These are phyloP conservation scores for Rubroboletus pulcherrimus DNA, from an alignment of 768 basidiomycete genomes.

Conservation along the genomic window DNA sequence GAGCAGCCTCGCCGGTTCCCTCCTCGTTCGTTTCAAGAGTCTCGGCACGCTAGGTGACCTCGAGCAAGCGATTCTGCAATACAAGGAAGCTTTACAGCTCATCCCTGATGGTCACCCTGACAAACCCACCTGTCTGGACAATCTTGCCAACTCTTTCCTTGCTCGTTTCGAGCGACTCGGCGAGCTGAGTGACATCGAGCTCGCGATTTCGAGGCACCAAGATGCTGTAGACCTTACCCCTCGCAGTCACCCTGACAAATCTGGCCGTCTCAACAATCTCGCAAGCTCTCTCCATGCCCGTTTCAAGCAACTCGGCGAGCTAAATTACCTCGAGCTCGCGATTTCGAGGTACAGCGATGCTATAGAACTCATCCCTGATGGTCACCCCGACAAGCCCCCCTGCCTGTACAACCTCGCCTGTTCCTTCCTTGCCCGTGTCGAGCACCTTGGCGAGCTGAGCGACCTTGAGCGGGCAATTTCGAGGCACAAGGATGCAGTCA, in stretches of 20 bases:
- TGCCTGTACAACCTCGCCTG: neutral
- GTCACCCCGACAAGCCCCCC: neutral
- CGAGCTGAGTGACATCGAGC: neutral
- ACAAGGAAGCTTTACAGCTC: neutral
- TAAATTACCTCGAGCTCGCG: neutral
- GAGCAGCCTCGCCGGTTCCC: neutral
- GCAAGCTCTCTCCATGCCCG: neutral
- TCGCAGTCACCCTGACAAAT: neutral
- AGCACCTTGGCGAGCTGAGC: neutral
- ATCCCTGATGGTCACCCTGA: neutral
- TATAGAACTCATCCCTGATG: neutral
- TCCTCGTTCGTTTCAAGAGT: neutral
- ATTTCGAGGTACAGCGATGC: neutral
- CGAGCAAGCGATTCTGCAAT: neutral
- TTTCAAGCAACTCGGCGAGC: neutral
- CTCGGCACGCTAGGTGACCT: neutral
- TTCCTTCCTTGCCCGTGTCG: neutral
- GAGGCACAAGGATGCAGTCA: too few species aligned
- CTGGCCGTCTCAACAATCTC: neutral
- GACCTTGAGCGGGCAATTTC: too few species aligned
- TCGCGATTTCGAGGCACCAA: neutral
- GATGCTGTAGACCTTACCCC: too few species aligned
- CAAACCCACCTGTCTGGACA: neutral
- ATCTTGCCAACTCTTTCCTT: neutral
- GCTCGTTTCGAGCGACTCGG: neutral